Evolutionary conservation across 306 rosid genomes (phyloP), one percentile per base, ranked within the genome.

Genomic region (Sicyos baderoa): DNA sequence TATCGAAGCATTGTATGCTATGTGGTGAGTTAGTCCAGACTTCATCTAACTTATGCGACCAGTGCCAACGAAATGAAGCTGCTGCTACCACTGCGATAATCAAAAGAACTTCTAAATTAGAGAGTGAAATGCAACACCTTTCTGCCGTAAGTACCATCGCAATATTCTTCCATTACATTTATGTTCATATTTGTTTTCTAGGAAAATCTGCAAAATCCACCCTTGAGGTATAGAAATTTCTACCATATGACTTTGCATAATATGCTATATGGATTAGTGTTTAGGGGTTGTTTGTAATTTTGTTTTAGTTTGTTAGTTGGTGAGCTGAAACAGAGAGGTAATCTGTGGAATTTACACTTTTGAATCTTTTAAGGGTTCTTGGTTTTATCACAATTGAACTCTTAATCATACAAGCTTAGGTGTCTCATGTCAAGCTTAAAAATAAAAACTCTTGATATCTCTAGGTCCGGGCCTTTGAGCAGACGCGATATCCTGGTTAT

Each of bases 91-190:
- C 87, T n/a, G 87, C 88, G 25, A 71, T 92, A 77, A 79, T 82
- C 56, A 68, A 82, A 74, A 86, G 84, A 81, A 89, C 95, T 57
- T 87, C 97, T 2, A 86, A 86, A 76, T 71, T 82, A 83, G 97
- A 92, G 82, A 83, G 79, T 75, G 96, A 89, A 82, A 89, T 83
- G 95, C 96, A 84, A 76, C 95, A 89, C 72, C 96, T 92, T 70
- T 85, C 86, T 73, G 80, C 92, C 68, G 97, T 91, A 78, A 88
- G 93, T 79, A 72, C 50, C 51, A 14, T 47, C 19, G 18, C 9
- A 44, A 11, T 45, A 55, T 35, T 47, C 47, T 17, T 54, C 71
- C 48, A 21, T 42, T 56, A 35, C 14, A 22, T 71, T 21, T 13
- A 63, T 13, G 17, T 2, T 17, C 29, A 63, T 40, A 63, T 63